These are phyloP conservation scores for Ilex asprella DNA, from an alignment of 257 asterid species.

Conservation along the genomic window DNA sequence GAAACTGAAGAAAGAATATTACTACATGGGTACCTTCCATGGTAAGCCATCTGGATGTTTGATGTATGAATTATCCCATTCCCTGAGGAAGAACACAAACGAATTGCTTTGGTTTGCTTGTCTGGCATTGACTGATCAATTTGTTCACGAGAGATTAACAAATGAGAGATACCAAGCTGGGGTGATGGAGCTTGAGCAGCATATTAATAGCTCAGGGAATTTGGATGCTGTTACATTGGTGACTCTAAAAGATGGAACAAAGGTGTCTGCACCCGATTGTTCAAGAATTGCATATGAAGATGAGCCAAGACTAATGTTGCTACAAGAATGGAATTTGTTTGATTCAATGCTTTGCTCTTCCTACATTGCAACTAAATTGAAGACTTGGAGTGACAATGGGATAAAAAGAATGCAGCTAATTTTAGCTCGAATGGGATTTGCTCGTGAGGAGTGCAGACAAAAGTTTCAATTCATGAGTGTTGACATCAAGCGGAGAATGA, in stretches of 20 bases:
- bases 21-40: constrained; percentile 82
- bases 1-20: constrained; percentile 70
- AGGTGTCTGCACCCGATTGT: constrained; percentile 68
- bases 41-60: constrained; percentile 98
- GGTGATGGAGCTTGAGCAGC: constrained; percentile 91
- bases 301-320: constrained; percentile 81
- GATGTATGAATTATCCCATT: constrained; percentile 88
- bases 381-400: constrained; percentile 97
- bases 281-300: constrained; percentile 80
- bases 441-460: constrained; percentile 89
- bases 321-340: constrained; percentile 97
- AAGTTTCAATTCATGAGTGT: constrained; percentile 87
- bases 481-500: constrained; percentile 79
- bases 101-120: constrained; percentile 95
- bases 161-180: constrained; percentile 89
- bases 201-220: constrained; percentile 82
- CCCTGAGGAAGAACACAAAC: constrained; percentile 64
- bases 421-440: constrained; percentile 92
- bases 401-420: constrained; percentile 87
- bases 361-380: constrained; percentile 81
- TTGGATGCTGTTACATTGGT: constrained; percentile 69
- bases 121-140: constrained; percentile 90
- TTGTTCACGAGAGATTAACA: constrained; percentile 83
- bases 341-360: constrained; percentile 96
- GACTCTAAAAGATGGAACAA: constrained; percentile 90